A percentile compares a stretch with the other conserved stretches of the same genome.
Evolutionary conservation across 2,329 filamentous ascomycete genomes (phyloP).

Genomic region (Neofusicoccum kwambonambiense): DNA sequence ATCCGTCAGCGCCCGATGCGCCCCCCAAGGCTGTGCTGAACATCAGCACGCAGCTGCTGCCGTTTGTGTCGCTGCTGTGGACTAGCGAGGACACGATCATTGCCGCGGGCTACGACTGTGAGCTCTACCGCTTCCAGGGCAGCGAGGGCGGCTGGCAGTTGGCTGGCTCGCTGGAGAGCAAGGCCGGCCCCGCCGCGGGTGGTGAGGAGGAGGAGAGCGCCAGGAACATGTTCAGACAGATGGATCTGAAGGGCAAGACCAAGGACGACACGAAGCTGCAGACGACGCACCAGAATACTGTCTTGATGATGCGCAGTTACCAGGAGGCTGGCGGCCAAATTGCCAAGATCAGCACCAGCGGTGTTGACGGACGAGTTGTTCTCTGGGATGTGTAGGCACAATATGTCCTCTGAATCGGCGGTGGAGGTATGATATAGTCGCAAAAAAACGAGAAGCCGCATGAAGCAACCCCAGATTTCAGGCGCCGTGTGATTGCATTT

Average conservation of each 20-base stretch:
- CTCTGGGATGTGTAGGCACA: conserved; percentile 44
- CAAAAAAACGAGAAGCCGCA: not conserved
- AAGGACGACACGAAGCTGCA: conserved; percentile 95
- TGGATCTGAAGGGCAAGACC: conserved; percentile 97
- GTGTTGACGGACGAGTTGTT: conserved; percentile 49
- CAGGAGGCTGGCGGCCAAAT: conserved; percentile 64
- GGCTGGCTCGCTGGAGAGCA: conserved; percentile 74
- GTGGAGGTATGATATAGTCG: not conserved
- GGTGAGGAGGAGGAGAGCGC: conserved; percentile 79
- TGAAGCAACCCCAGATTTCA: not conserved
- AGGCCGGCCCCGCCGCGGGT: conserved; percentile 48
- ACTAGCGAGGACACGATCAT: conserved; percentile 89
- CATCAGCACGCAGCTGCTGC: conserved; percentile 83
- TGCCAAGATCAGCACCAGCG: conserved; percentile 72
- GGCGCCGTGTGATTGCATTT: not conserved
- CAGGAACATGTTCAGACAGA: conserved; percentile 96
- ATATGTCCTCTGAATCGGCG: not conserved
- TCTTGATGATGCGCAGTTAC: conserved; percentile 78
- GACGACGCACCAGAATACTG: conserved; percentile 95
- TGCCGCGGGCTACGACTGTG: conserved; percentile 84
- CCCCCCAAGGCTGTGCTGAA: conserved; percentile 87
- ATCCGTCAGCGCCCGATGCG: conserved; percentile 87
- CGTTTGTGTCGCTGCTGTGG: conserved; percentile 93
- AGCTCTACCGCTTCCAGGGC: conserved; percentile 86
- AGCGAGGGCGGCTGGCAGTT: conserved; percentile 79